Evolutionary conservation across 805 yeast genomes (phyloP), one percentile per base, ranked within the genome.

Genomic region (Lipomyces spencermartinsiae): DNA sequence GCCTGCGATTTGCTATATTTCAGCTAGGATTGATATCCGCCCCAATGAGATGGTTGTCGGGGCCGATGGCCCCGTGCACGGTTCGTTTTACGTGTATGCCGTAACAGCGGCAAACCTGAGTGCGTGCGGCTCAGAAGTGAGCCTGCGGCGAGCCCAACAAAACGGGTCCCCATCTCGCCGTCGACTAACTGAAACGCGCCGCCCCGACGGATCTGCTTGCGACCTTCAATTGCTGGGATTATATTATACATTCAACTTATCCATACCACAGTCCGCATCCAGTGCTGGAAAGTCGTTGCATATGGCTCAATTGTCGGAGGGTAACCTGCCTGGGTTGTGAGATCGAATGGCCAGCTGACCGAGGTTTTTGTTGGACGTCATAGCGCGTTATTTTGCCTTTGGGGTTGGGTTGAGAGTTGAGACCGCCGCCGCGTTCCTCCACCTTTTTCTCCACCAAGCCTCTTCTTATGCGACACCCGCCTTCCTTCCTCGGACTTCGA

Each of bases 281-380:
- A 25, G 29, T 3, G 29, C 29, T 1, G 3, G 29, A 25, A 25
- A 25, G 3, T 25, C 29, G 29, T 25, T 3, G 29, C 1, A 25
- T 25, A 25, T 25, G 29, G 29, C 29, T 25, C 29, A 25, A 25
- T 25, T 25, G 29, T 3, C 29, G 1, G 29, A 25, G 1, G 1
- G 29, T 1, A 25, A 25, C 3, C 1, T 25, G 29, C 29, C 3
- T 2, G 29, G 29, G 29, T 25, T 25, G 29, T 25, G 29, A 25
- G 29, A 25, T 25, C 29, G 29, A 25, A 3, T 25, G 29, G 3
- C 29, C 29, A 25, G 29, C 29, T 25, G 29, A 25, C 29, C 10
- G 54, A 22, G 56, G 16, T 22, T 53, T 53, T 53, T 53, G 56
- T 53, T 53, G 56, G 31, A 25, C 56, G 56, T 25, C 56, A 53